Evolutionary conservation across 441 rosid genomes (phyloP).

Genomic region (Brassica hybrid): DNA sequence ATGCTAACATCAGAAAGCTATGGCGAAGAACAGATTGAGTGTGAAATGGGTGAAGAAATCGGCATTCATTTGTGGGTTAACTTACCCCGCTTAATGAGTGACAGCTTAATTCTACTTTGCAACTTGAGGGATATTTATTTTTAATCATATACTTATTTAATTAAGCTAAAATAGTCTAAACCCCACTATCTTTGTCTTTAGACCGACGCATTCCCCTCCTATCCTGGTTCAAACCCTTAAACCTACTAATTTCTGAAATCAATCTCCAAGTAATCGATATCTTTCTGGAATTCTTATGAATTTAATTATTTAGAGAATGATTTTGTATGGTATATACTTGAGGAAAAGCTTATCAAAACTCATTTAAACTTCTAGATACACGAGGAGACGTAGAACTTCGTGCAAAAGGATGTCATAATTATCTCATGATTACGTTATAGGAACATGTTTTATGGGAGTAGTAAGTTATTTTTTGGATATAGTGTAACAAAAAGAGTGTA

Average conservation of each 20-base stretch:
- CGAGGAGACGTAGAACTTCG: slow-evolving; percentile 28
- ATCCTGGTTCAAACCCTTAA: slow-evolving; percentile 15
- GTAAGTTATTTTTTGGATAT: background rate
- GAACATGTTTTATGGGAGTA: slow-evolving; percentile 12
- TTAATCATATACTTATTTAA: slow-evolving; percentile 20
- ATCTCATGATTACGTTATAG: slow-evolving; percentile 46
- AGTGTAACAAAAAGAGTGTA: slow-evolving; percentile 19
- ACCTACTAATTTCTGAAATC: background rate
- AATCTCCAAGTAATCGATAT: slow-evolving; percentile 3
- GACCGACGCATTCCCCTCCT: slow-evolving; percentile 42
- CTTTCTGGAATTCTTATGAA: background rate
- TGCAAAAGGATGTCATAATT: slow-evolving; percentile 41
- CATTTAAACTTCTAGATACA: slow-evolving; percentile 14
- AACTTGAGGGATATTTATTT: slow-evolving; percentile 26
- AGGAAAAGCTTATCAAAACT: slow-evolving; percentile 19
- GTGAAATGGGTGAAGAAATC: slow-evolving; percentile 34
- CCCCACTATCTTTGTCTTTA: slow-evolving; percentile 37
- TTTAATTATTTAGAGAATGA: no score
- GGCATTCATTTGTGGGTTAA: slow-evolving; percentile 27
- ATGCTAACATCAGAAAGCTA: slow-evolving; percentile 14
- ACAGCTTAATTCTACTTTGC: slow-evolving; percentile 38
- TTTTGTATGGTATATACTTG: slow-evolving; percentile 7
- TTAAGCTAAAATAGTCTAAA: slow-evolving; percentile 18
- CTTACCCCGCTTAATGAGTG: slow-evolving; percentile 35
- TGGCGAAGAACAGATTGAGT: slow-evolving; percentile 25